These are phyloP conservation scores for Arthroderma uncinatum DNA, from an alignment of 2,329 filamentous ascomycete genomes.

Conservation along the genomic window DNA sequence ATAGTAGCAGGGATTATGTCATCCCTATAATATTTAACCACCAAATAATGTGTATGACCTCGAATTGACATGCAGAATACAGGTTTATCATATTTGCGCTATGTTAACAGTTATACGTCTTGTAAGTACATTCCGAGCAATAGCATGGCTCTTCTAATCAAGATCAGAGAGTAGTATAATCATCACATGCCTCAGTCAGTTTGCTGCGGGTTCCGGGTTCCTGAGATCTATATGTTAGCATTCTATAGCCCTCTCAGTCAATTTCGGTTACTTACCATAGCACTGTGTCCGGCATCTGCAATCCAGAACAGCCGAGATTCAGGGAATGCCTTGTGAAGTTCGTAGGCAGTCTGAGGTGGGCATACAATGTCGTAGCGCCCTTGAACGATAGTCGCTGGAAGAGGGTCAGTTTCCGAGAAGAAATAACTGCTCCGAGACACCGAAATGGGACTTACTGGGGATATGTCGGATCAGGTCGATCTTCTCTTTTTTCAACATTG, in stretches of 20 bases:
- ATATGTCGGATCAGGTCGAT: conserved; percentile 29
- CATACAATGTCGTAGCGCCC: conserved; percentile 1
- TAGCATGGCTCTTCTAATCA: neutral
- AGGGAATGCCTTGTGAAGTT: neutral
- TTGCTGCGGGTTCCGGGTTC: conserved; percentile 2
- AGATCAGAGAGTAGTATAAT: neutral
- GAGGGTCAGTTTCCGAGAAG: neutral
- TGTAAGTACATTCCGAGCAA: neutral
- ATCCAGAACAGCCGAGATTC: neutral
- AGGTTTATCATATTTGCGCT: too few species aligned
- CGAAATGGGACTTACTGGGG: conserved; percentile 18
- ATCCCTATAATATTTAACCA: too few species aligned
- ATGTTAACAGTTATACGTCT: too few species aligned
- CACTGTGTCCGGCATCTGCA: neutral
- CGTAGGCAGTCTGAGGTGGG: conserved; percentile 1
- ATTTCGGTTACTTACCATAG: neutral
- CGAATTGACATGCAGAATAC: too few species aligned
- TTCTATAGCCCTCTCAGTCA: too few species aligned
- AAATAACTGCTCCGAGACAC: neutral
- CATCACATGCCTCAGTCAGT: neutral
- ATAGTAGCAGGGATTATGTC: too few species aligned
- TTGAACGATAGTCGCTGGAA: neutral
- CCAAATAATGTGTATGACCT: too few species aligned
- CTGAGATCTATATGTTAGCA: neutral
- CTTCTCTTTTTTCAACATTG: conserved; percentile 27